These are phyloP conservation scores for Mucor piriformis DNA, from an alignment of 371 early-diverging fungal species.

Conservation along the genomic window DNA sequence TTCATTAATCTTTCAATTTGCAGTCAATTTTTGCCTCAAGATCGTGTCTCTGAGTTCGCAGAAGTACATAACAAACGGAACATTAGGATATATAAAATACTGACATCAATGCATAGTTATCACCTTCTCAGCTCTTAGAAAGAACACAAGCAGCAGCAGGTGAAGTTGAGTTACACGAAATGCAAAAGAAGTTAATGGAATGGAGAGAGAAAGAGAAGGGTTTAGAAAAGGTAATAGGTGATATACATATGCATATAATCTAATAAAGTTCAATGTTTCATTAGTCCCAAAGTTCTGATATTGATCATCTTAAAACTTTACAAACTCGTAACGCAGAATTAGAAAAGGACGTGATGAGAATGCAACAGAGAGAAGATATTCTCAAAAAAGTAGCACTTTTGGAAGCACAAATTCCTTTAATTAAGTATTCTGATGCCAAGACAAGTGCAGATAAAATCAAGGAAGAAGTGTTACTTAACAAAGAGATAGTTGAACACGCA, in stretches of 20 bases:
- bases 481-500: slow-evolving; percentile 36
- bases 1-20: background rate
- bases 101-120: slow-evolving; percentile 53
- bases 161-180: slow-evolving; percentile 59
- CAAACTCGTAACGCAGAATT: slow-evolving; percentile 62
- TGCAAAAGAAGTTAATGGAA: slow-evolving; percentile 71
- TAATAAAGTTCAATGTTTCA: too few species aligned
- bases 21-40: slow-evolving; percentile 96
- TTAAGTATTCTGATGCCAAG: slow-evolving; percentile 65
- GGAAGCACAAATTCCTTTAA: slow-evolving; percentile 64
- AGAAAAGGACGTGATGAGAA: slow-evolving; percentile 75
- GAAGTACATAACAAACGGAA: slow-evolving; percentile 46
- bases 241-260: too few species aligned
- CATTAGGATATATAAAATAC: background rate
- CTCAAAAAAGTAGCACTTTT: slow-evolving; percentile 34
- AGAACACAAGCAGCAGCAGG: slow-evolving; percentile 90
- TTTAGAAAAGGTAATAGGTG: slow-evolving; percentile 42
- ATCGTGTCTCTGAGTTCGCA: slow-evolving; percentile 92
- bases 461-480: slow-evolving; percentile 37
- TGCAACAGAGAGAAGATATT: slow-evolving; percentile 70
- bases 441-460: slow-evolving; percentile 57
- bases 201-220: slow-evolving; percentile 66
- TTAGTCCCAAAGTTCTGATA: slow-evolving; percentile 62
- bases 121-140: slow-evolving; percentile 72
- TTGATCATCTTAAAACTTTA: slow-evolving; percentile 53